phyloP scores from a whole-genome alignment of 2,329 filamentous ascomycete genomes.

The Fusarium neocosmosporiellum region DNA sequence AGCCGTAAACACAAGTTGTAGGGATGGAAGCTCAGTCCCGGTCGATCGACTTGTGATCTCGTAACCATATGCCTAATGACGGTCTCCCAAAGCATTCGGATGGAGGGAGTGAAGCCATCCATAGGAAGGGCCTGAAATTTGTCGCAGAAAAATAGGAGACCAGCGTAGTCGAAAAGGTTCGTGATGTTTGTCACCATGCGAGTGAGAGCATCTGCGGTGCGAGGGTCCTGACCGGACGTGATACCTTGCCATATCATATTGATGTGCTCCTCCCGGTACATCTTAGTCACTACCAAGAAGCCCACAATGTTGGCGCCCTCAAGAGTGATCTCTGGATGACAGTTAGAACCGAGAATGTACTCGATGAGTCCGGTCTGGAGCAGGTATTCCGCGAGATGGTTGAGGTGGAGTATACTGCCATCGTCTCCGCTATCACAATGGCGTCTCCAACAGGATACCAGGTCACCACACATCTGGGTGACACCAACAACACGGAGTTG shows the following conservation, averaged over 20 bases:
- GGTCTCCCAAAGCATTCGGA: constrained; percentile 70
- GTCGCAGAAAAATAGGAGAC: constrained; percentile 73
- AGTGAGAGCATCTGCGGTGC: constrained; percentile 84
- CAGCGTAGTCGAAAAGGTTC: constrained; percentile 59
- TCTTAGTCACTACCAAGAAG: constrained; percentile 83
- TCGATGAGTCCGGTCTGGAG: constrained; percentile 78
- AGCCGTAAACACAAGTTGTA: constrained; percentile 71
- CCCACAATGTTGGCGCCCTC: constrained; percentile 86
- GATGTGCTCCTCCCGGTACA: constrained; percentile 77
- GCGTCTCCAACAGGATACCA: constrained; percentile 74
- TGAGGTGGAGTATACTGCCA: constrained; percentile 62
- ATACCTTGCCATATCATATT: constrained; percentile 88
- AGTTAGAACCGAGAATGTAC: constrained; percentile 90
- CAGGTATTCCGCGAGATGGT: constrained; percentile 77
- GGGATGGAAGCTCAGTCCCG: constrained; percentile 53
- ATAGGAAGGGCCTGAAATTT: constrained; percentile 76
- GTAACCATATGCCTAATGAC: constrained; percentile 63
- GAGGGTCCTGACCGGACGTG: constrained; percentile 82
- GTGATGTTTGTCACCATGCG: constrained; percentile 67
- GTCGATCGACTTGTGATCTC: constrained; percentile 55
- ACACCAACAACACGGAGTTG: constrained; percentile 86
- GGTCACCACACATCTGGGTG: constrained; percentile 75
- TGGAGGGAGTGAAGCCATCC: constrained; percentile 68
- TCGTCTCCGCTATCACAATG: constrained; percentile 60
- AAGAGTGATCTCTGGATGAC: constrained; percentile 88